These are phyloP conservation scores for Pseudisothecium myosuroides DNA, from an alignment of 225 moss, liverwort and hornwort genomes.

Conservation along the genomic window DNA sequence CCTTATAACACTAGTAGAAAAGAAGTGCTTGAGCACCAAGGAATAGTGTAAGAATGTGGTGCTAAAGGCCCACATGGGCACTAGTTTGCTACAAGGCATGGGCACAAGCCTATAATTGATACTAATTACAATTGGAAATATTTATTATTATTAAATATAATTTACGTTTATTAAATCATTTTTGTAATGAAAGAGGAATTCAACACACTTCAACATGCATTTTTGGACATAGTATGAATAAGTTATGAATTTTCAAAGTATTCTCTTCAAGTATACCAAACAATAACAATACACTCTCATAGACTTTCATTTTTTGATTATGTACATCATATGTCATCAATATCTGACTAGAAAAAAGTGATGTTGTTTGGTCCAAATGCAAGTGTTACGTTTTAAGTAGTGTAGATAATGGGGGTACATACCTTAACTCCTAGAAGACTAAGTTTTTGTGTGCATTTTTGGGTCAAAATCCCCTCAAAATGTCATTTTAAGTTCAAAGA, in stretches of 20 bases:
- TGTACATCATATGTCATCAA: background rate
- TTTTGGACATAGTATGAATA: background rate
- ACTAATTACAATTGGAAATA: background rate
- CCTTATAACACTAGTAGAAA: too few species aligned
- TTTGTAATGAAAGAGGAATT: background rate
- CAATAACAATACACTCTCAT: background rate
- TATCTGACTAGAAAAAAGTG: background rate
- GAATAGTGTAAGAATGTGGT: too few species aligned
- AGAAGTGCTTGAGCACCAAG: too few species aligned
- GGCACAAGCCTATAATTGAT: background rate
- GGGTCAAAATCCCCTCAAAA: too few species aligned
- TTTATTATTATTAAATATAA: too few species aligned
- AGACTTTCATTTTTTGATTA: background rate
- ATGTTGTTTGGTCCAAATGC: background rate
- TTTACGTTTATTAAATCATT: too few species aligned
- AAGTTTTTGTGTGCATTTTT: too few species aligned
- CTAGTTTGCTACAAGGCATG: background rate
- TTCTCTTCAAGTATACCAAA: background rate
- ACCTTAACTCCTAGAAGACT: background rate
- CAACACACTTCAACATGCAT: background rate
- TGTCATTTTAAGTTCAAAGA: too few species aligned
- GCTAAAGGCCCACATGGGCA: too few species aligned
- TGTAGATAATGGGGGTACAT: fast-evolving
- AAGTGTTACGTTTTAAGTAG: background rate
- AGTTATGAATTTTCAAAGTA: background rate